Base-by-base conservation (phyloP, 2,329 filamentous ascomycete species). In the Alternaria arbusti region DNA sequence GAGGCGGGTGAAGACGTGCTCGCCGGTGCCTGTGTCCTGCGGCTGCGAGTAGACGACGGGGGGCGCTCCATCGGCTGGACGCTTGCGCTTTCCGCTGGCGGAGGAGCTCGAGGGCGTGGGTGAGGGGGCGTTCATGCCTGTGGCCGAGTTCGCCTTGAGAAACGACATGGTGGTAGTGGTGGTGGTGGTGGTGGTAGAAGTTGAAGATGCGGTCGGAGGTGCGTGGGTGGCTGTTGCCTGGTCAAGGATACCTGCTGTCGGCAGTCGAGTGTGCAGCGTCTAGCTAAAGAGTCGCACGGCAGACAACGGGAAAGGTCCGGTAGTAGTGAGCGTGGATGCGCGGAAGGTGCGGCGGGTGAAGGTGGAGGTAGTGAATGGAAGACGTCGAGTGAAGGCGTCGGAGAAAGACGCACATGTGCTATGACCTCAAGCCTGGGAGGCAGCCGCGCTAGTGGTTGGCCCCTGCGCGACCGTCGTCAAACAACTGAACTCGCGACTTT, bases 1-100 rank as follows among this genome's bases (percentile, higher is more conserved):
- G 77, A 97, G 90, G 79, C 97, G 92, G 12, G 94, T 96, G 84
- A 93, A 90, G 78, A 96, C 89, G 79, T 95, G 91, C 64, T 86
- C 86, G 70, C 94, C 93, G 56, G 90, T 92, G 75, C 90, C 91
- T 15, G 89, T 92, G 74, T 90, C 89, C 68, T 87, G 86, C 20
- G 92, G 92, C 82, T 94, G 92, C 59, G 92, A 94, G 81, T 90
- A 95, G 43, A 86, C 84, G 12, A 86, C 83, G 8, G 85, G 82
- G 54, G 56, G 86, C 15, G 62, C 65, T 32, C 72, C 86, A 32
- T 75, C 74, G n/a, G 61, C 63, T 52, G 88, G 86, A 9, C 89
- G 86, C 75, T 91, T 91, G 64, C 84, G 82, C 72, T 89, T 88
- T 44, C 72, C 73, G 45, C 70, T 71, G 62, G 74, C 66, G 28